Conservation (phyloP, 2,329 filamentous ascomycete genomes). For the Xylaria sp. region DNA sequence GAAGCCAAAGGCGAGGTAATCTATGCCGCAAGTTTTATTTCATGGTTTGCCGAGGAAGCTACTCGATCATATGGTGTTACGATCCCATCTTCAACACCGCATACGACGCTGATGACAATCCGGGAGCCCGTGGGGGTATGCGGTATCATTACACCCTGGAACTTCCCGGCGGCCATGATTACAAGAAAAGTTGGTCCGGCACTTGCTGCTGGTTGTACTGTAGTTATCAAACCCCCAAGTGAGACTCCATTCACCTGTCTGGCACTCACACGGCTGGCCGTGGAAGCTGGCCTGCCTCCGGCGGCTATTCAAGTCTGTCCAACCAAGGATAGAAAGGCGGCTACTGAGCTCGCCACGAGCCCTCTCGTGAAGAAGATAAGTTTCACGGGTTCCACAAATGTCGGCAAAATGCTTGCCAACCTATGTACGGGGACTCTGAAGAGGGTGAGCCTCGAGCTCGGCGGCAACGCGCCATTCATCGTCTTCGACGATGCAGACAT, state of each 20-base stretch:
- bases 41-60: slow-evolving; percentile 72
- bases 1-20: slow-evolving; percentile 68
- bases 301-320: not conserved
- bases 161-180: slow-evolving; percentile 66
- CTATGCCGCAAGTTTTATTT: slow-evolving; percentile 69
- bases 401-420: slow-evolving; percentile 69
- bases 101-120: slow-evolving; percentile 70
- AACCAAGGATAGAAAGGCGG: not conserved
- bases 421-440: slow-evolving; percentile 75
- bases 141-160: slow-evolving; percentile 69
- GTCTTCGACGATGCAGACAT: slow-evolving; percentile 80
- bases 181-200: slow-evolving; percentile 60
- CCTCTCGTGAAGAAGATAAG: slow-evolving; percentile 75
- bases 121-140: slow-evolving; percentile 75
- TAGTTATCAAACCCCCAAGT: slow-evolving; percentile 51
- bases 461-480: slow-evolving; percentile 80
- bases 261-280: slow-evolving; percentile 47
- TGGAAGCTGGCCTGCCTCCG: slow-evolving; percentile 46
- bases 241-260: slow-evolving; percentile 51
- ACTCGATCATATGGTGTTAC: slow-evolving; percentile 67
- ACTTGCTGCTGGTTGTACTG: slow-evolving; percentile 52
- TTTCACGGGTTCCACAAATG: slow-evolving; percentile 71
- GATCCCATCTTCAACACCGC: slow-evolving; percentile 67
- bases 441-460: slow-evolving; percentile 73
- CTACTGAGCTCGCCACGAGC: slow-evolving; percentile 67